Evolutionary conservation across 768 basidiomycete genomes (phyloP), one percentile per base, ranked within the genome.

Genomic region (Cystofilobasidium capitatum): DNA sequence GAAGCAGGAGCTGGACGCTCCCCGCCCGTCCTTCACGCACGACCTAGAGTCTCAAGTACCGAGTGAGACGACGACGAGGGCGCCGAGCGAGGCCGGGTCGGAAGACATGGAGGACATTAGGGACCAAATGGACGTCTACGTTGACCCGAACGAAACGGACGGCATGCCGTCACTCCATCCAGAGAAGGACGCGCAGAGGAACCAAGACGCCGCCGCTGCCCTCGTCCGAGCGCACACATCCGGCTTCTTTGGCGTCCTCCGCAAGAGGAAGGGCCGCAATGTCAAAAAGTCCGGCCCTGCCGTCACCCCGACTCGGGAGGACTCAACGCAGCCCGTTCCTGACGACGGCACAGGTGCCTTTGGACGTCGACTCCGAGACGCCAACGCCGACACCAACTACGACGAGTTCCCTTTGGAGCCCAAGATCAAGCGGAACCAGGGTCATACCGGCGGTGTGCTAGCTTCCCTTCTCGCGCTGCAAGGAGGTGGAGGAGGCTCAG

Each of bases 61-160:
- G 79, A 97, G 98, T 71, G 85, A 88, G 49, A 88, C 89, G 77
- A 94, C 96, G 10, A 98, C 96, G 7, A 83, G 98, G 17, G 96
- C 98, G 76, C 92, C 97, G 73, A 83, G 80, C 0, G 91, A 91
- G 73, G 89, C 94, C 2, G 94, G 97, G 75, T 83, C 87, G 45
- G 96, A 98, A 81, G 88, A 96, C 0, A 80, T 97, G 37, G 82
- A 92, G 47, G 91, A 91, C 78, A 97, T 94, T 77, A 84, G 89
- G 58, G 86, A 81, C 71, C 77, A 89, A 10, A 78, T 97, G 59
- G 79, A 76, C 65, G 70, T 72, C 58, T 86, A 81, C 73, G 85
- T 88, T 71, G 83, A 83, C 63, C 81, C 83, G 0, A 75, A 81
- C 58, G 88, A 89, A 75, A 82, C 80, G 58, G 84, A 83, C 44